These are phyloP conservation scores for Prunus mume DNA, from an alignment of 306 rosid genomes.

Conservation along the genomic window DNA sequence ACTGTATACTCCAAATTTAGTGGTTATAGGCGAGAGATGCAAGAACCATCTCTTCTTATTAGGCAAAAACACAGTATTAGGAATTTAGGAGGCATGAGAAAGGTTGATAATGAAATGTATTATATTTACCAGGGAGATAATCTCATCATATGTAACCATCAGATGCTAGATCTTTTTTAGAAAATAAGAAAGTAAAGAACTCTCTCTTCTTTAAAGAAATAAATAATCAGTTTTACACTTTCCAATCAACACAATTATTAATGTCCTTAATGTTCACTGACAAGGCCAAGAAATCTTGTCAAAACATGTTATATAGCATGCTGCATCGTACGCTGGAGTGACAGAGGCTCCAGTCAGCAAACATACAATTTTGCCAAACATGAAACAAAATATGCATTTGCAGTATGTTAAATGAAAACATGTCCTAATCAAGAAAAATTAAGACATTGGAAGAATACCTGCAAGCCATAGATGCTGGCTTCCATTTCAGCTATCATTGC, in stretches of 20 bases:
- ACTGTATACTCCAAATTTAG: background rate
- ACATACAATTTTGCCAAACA: background rate
- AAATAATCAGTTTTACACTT: background rate
- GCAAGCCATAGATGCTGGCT: slow-evolving; percentile 77
- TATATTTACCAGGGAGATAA: background rate
- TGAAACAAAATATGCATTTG: background rate
- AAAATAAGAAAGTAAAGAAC: background rate
- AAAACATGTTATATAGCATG: background rate
- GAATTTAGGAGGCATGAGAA: background rate
- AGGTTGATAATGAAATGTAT: background rate
- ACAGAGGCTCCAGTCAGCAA: background rate
- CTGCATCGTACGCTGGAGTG: background rate
- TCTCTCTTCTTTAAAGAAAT: background rate
- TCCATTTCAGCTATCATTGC: slow-evolving; percentile 81
- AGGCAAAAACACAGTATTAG: background rate
- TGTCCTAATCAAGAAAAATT: slow-evolving; percentile 14
- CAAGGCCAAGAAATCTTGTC: slow-evolving; percentile 1
- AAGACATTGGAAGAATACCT: slow-evolving; percentile 50
- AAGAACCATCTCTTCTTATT: background rate
- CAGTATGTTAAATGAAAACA: background rate
- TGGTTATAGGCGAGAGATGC: background rate
- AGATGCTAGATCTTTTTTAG: background rate
- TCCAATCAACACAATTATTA: background rate
- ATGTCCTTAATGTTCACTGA: background rate
- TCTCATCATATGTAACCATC: background rate